Conservation (phyloP, 257 asterid genomes). For the Verbena officinalis region DNA sequence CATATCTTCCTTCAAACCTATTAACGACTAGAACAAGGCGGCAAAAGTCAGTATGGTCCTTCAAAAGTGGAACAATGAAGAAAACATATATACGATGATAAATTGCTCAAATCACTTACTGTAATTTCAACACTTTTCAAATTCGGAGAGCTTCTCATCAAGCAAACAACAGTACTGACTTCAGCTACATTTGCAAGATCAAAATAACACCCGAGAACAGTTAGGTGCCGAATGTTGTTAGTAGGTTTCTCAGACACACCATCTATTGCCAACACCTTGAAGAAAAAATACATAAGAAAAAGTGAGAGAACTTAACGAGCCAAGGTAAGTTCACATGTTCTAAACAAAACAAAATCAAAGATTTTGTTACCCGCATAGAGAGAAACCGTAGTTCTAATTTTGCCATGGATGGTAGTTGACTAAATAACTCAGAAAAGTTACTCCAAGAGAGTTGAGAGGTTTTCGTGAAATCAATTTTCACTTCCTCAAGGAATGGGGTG, state of each 20-base stretch:
- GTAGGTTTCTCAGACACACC: neutral
- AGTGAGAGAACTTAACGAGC: too few species aligned
- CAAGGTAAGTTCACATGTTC: too few species aligned
- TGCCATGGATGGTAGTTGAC: neutral
- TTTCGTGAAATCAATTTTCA: too few species aligned
- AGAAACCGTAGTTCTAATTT: neutral
- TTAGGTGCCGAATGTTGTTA: neutral
- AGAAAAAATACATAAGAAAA: neutral
- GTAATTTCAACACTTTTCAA: neutral
- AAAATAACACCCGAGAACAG: neutral
- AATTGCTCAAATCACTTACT: neutral
- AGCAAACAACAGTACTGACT: neutral
- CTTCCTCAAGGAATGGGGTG: too few species aligned
- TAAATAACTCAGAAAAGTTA: neutral
- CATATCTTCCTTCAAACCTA: neutral
- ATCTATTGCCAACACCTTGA: neutral
- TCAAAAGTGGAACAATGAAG: neutral
- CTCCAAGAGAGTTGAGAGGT: neutral
- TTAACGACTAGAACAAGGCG: neutral
- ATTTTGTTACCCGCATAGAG: too few species aligned
- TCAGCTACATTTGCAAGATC: neutral
- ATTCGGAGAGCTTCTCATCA: conserved; percentile 11
- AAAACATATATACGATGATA: neutral
- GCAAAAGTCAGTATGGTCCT: neutral
- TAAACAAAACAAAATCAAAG: too few species aligned